Conservation (phyloP, 495 filamentous ascomycete genomes). For the Talaromyces trachyspermus region DNA sequence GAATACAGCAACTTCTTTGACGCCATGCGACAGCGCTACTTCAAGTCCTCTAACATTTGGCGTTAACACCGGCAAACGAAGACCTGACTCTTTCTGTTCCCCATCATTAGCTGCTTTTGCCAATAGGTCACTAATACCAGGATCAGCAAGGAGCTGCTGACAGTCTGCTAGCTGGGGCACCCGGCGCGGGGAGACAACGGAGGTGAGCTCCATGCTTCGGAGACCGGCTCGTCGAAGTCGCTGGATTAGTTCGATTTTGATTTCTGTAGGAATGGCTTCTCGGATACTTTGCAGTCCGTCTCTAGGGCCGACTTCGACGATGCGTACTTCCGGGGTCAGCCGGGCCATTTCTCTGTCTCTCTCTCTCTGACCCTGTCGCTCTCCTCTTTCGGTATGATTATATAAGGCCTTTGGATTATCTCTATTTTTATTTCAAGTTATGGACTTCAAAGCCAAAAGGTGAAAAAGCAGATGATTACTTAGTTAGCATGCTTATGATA, state of each 20-base stretch:
- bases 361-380: too few relatives aligned
- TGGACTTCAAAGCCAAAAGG: too few relatives aligned
- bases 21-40: conserved; percentile 21
- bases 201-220: conserved; percentile 34
- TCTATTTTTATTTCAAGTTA: too few relatives aligned
- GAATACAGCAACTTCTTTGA: conserved; percentile 35
- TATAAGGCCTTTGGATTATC: too few relatives aligned
- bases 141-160: conserved; percentile 20
- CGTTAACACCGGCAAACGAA: conserved; percentile 30
- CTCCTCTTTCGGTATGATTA: too few relatives aligned
- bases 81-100: neutral
- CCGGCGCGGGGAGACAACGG: conserved; percentile 34
- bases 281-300: conserved; percentile 40
- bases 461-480: too few relatives aligned
- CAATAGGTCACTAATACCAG: conserved; percentile 6
- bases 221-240: conserved; percentile 25
- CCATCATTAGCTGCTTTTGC: too few relatives aligned
- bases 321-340: conserved; percentile 18
- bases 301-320: conserved; percentile 42
- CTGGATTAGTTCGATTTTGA: conserved; percentile 33
- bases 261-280: conserved; percentile 24
- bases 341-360: too few relatives aligned
- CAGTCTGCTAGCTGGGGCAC: conserved; percentile 39
- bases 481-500: too few relatives aligned
- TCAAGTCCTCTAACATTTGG: conserved; percentile 37